A percentile compares a stretch with the other conserved stretches of the same genome.
phyloP scores from a whole-genome alignment of 129 eudicot species.

The Flaveria sonorensis region DNA sequence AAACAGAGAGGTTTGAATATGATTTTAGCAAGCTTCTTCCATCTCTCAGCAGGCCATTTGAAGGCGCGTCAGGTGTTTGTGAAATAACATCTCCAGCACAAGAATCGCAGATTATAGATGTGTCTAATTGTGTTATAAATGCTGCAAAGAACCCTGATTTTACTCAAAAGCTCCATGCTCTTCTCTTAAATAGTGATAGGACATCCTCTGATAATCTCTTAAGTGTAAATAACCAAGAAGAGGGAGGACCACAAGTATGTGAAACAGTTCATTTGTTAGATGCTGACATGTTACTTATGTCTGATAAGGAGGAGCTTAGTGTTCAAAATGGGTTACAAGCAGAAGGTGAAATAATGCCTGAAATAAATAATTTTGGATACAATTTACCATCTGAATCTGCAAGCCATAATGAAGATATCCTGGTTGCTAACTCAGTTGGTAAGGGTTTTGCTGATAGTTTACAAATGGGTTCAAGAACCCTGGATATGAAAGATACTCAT shows the following conservation, averaged over 20 bases:
- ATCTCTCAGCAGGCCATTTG: constrained; percentile 37
- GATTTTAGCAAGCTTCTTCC: constrained; percentile 50
- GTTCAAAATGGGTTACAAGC: constrained; percentile 27
- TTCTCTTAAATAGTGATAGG: constrained; percentile 49
- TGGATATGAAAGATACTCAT: constrained; percentile 15
- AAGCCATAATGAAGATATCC: constrained; percentile 28
- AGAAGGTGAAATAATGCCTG: constrained; percentile 23
- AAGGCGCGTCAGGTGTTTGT: constrained; percentile 29
- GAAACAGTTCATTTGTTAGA: constrained; percentile 33
- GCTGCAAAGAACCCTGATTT: constrained; percentile 66
- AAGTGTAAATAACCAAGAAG: constrained; percentile 32
- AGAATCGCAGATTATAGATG: constrained; percentile 50
- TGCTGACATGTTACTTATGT: constrained; percentile 29
- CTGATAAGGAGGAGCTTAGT: constrained; percentile 27
- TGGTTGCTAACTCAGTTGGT: constrained; percentile 34
- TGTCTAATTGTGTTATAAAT: constrained; percentile 50
- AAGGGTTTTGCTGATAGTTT: constrained; percentile 29
- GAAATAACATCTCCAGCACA: constrained; percentile 50
- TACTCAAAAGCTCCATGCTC: constrained; percentile 54
- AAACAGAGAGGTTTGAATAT: constrained; percentile 43
- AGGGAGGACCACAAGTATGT: constrained; percentile 36
- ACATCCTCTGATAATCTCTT: constrained; percentile 39
- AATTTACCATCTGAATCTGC: constrained; percentile 33
- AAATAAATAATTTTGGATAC: constrained; percentile 11
- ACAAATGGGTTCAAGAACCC: constrained; percentile 16